These are phyloP conservation scores for Leccinum uliginosum DNA, from an alignment of 768 basidiomycete species.

Conservation along the genomic window DNA sequence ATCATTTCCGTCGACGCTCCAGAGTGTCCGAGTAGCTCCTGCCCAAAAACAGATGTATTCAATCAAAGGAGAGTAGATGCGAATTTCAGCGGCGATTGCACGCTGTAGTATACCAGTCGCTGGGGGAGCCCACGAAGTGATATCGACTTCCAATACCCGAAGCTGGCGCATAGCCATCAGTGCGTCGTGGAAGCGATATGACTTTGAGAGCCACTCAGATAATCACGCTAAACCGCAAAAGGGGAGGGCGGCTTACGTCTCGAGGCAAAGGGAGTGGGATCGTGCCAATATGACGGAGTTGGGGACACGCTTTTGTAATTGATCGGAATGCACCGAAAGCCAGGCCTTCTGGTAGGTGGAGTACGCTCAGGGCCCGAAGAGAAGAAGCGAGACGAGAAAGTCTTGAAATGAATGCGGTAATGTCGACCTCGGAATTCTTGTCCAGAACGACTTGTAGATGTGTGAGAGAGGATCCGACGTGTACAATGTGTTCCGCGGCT, in stretches of 20 bases:
- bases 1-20: slow-evolving; percentile 34
- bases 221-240: slow-evolving; percentile 11
- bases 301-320: slow-evolving; percentile 31
- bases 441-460: slow-evolving; percentile 45
- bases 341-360: slow-evolving; percentile 33
- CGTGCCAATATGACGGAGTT: slow-evolving; percentile 37
- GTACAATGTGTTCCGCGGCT: slow-evolving; percentile 38
- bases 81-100: slow-evolving; percentile 36
- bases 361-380: slow-evolving; percentile 35
- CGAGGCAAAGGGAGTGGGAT: slow-evolving; percentile 33
- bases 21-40: slow-evolving; percentile 25
- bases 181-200: slow-evolving; percentile 29
- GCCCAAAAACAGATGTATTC: slow-evolving; percentile 34
- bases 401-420: slow-evolving; percentile 31
- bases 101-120: slow-evolving; percentile 32
- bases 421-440: slow-evolving; percentile 29
- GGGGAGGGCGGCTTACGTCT: slow-evolving; percentile 29
- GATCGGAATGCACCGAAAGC: slow-evolving; percentile 28
- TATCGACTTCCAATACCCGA: slow-evolving; percentile 34
- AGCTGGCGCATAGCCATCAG: slow-evolving; percentile 34
- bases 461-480: slow-evolving; percentile 34
- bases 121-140: slow-evolving; percentile 33
- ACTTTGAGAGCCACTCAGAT: slow-evolving; percentile 26
- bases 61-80: slow-evolving; percentile 34
- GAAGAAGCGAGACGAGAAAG: slow-evolving; percentile 27